These are phyloP conservation scores for Biscutella laevigata DNA, from an alignment of 441 rosid species.

Conservation along the genomic window DNA sequence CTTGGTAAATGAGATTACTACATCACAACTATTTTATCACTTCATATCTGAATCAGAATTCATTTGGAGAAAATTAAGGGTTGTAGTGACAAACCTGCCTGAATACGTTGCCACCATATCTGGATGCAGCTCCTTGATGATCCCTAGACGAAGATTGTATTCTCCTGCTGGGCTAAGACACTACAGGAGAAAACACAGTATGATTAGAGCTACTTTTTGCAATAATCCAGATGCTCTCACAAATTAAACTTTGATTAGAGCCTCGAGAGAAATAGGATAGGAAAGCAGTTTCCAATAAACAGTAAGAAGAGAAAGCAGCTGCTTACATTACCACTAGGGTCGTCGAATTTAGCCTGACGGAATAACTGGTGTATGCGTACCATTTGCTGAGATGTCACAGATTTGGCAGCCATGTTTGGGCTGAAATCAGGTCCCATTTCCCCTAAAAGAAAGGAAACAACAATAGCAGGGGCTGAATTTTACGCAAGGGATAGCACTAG, in stretches of 20 bases:
- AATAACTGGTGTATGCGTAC: slow-evolving; percentile 95
- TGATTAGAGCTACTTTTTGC: not conserved
- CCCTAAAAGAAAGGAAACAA: slow-evolving; percentile 36
- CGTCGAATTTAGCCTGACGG: slow-evolving; percentile 97
- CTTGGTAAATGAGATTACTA: slow-evolving; percentile 4
- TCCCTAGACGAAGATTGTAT: slow-evolving; percentile 96
- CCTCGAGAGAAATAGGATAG: slow-evolving; percentile 1
- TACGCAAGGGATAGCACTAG: not conserved
- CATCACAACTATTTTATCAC: not conserved
- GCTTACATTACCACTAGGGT: slow-evolving; percentile 92
- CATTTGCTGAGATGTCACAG: slow-evolving; percentile 82
- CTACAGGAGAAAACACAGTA: slow-evolving; percentile 29
- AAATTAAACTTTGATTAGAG: not conserved
- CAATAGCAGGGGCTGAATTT: not conserved
- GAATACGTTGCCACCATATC: slow-evolving; percentile 96
- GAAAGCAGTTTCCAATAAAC: not conserved
- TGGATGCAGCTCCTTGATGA: slow-evolving; percentile 96
- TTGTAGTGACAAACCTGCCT: slow-evolving; percentile 66
- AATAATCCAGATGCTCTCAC: not conserved
- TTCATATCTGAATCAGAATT: not conserved
- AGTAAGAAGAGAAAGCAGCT: slow-evolving; percentile 17
- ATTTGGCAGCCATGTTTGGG: slow-evolving; percentile 71
- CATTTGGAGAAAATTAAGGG: slow-evolving; percentile 5
- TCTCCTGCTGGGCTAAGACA: slow-evolving; percentile 99
- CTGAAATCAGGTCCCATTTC: slow-evolving; percentile 94